Evolutionary conservation across 148 eudicot genomes (phyloP).

Genomic region (Cornus suecica): DNA sequence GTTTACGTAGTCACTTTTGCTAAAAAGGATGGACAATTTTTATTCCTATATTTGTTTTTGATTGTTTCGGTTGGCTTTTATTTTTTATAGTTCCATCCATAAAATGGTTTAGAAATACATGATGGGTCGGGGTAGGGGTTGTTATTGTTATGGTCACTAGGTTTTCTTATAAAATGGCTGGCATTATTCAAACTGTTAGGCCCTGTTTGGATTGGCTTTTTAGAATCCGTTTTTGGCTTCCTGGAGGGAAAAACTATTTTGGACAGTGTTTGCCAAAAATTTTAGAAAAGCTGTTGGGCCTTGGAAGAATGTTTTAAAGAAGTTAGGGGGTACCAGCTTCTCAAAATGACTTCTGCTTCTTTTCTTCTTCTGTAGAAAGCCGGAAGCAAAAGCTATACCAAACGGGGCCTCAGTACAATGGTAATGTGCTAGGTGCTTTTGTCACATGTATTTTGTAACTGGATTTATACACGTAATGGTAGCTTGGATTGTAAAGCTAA

Average conservation of each 20-base stretch:
- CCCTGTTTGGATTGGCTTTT: no score
- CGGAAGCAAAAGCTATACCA: no score
- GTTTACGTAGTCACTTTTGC: no score
- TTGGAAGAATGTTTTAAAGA: no score
- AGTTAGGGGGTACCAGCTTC: no score
- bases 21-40: not conserved
- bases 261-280: no score
- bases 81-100: not conserved
- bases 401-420: not conserved
- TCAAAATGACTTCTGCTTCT: no score
- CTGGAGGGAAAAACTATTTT: no score
- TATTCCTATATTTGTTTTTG: not conserved
- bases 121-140: not conserved
- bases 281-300: no score
- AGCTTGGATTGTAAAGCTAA: not conserved
- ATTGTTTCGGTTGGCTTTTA: not conserved
- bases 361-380: no score
- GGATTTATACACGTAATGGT: not conserved
- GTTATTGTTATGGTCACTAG: not conserved
- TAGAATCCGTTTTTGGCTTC: no score
- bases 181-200: not conserved
- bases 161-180: no score
- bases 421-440: not conserved
- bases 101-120: conserved; percentile 3
- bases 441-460: not conserved